Percentiles rank a stretch among this genome's conserved stretches.
phyloP scores from a whole-genome alignment of 345 rosid species.

The Hibiscus tridactylites region DNA sequence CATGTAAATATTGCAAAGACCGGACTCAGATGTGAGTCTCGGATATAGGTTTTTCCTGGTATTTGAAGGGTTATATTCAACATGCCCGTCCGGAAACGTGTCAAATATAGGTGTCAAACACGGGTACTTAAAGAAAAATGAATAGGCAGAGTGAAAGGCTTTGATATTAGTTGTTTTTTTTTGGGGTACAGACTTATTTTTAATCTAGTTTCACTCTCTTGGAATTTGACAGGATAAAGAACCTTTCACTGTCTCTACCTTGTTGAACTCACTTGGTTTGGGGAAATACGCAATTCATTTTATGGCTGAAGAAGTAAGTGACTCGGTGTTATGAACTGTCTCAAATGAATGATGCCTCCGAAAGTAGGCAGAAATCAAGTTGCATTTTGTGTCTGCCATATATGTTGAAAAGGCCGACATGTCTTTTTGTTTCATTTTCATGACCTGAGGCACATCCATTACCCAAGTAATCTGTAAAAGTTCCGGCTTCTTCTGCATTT shows the following conservation, averaged over 20 bases:
- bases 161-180: neutral
- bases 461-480: no score
- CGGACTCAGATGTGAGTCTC: neutral
- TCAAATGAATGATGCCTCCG: neutral
- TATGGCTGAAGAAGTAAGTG: constrained; percentile 50
- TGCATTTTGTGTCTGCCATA: neutral
- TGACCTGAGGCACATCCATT: no score
- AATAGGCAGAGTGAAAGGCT: neutral
- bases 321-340: neutral
- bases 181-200: no score
- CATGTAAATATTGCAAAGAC: neutral
- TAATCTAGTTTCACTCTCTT: neutral
- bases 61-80: no score
- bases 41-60: neutral
- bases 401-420: no score
- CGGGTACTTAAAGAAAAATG: neutral
- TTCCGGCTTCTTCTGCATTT: neutral
- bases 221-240: constrained; percentile 25
- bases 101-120: neutral
- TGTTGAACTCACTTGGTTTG: constrained; percentile 47
- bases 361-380: neutral
- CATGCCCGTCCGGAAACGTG: no score
- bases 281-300: constrained; percentile 35
- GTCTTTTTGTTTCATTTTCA: no score
- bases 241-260: constrained; percentile 23